Percentiles rank a stretch among this genome's conserved stretches.
Evolutionary conservation across 768 basidiomycete species (phyloP).

Genomic region (Lactarius trivialis): DNA sequence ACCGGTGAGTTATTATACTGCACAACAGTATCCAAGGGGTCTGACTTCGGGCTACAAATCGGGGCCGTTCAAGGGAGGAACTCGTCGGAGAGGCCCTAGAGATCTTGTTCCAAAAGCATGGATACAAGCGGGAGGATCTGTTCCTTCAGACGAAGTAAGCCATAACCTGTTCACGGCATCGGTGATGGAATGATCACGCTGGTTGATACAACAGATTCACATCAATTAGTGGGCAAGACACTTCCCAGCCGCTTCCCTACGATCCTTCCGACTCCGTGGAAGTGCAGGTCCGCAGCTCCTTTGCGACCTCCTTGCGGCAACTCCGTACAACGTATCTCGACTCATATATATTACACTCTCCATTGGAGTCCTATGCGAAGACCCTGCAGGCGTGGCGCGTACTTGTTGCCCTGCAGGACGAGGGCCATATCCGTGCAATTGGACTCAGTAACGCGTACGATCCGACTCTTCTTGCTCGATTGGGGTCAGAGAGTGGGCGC

Average conservation of each 20-base stretch:
- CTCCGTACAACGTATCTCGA: slow-evolving; percentile 71
- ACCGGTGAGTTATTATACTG: slow-evolving; percentile 37
- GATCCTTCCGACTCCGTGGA: slow-evolving; percentile 45
- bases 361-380: slow-evolving; percentile 47
- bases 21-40: background rate
- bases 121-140: slow-evolving; percentile 60
- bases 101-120: slow-evolving; percentile 48
- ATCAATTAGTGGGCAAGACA: slow-evolving; percentile 65
- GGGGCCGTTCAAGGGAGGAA: slow-evolving; percentile 36
- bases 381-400: slow-evolving; percentile 67
- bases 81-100: slow-evolving; percentile 71
- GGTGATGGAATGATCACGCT: background rate
- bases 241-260: slow-evolving; percentile 66
- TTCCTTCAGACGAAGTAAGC: slow-evolving; percentile 76
- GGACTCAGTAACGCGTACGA: slow-evolving; percentile 80
- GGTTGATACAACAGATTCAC: slow-evolving; percentile 51
- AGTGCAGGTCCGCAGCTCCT: slow-evolving; percentile 57
- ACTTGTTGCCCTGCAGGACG: slow-evolving; percentile 55
- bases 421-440: slow-evolving; percentile 56
- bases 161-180: background rate
- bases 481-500: slow-evolving; percentile 44
- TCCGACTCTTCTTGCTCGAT: slow-evolving; percentile 42
- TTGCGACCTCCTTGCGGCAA: slow-evolving; percentile 58
- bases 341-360: slow-evolving; percentile 74
- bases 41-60: background rate